A percentile compares a stretch with the other conserved stretches of the same genome.
Conservation (phyloP, 2,329 filamentous ascomycete genomes). For the Phyllosticta citriasiana region DNA sequence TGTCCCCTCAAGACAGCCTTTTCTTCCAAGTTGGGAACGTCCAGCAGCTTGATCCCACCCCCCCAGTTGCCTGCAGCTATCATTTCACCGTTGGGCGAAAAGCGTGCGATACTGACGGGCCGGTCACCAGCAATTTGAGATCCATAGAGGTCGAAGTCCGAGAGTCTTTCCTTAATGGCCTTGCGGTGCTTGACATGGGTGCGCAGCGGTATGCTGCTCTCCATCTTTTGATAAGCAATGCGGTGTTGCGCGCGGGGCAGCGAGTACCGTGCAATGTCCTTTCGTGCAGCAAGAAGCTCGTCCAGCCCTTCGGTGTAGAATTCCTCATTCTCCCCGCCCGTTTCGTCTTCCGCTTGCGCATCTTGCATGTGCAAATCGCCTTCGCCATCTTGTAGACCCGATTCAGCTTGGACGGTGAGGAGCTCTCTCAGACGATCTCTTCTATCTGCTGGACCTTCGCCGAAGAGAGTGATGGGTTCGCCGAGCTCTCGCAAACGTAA, state of each 20-base stretch:
- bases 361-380: conserved; percentile 47
- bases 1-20: conserved; percentile 72
- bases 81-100: conserved; percentile 73
- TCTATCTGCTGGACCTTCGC: conserved; percentile 75
- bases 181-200: conserved; percentile 92
- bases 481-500: conserved; percentile 71
- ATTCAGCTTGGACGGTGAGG: conserved; percentile 62
- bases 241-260: conserved; percentile 71
- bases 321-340: conserved; percentile 61
- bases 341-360: conserved; percentile 27
- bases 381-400: conserved; percentile 35
- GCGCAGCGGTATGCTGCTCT: conserved; percentile 72
- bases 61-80: conserved; percentile 91
- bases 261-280: conserved; percentile 72
- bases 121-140: conserved; percentile 88
- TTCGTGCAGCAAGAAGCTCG: conserved; percentile 64
- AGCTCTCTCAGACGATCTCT: conserved; percentile 79
- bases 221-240: conserved; percentile 65
- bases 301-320: conserved; percentile 82
- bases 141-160: conserved; percentile 81
- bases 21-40: conserved; percentile 71
- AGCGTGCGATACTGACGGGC: conserved; percentile 82
- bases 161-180: conserved; percentile 70
- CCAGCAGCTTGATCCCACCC: conserved; percentile 76
- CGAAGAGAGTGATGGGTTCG: conserved; percentile 92